Evolutionary conservation across 805 yeast species (phyloP).

Genomic region (Zygotorulaspora florentina): DNA sequence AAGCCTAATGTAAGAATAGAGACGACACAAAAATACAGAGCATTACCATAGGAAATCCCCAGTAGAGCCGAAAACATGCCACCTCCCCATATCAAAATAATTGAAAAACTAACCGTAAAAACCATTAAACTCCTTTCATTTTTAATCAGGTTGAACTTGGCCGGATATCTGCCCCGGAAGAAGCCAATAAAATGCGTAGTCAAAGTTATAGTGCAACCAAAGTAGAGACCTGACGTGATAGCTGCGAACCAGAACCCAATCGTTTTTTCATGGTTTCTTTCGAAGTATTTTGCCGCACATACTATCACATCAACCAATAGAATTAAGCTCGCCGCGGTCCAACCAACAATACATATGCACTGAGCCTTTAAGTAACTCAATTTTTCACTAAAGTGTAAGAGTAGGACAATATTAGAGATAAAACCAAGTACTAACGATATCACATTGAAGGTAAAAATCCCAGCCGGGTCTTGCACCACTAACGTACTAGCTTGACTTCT

Average conservation of each 20-base stretch:
- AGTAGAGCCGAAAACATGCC: conserved; percentile 49
- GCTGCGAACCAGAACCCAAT: conserved; percentile 81
- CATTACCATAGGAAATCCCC: conserved; percentile 54
- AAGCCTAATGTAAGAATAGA: conserved; percentile 76
- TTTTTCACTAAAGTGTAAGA: conserved; percentile 62
- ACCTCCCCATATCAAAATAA: conserved; percentile 73
- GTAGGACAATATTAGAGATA: conserved; percentile 61
- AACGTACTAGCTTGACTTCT: neutral
- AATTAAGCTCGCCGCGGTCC: conserved; percentile 55
- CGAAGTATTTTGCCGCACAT: conserved; percentile 23
- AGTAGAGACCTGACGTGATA: conserved; percentile 59
- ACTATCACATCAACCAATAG: conserved; percentile 42
- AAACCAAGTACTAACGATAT: conserved; percentile 62
- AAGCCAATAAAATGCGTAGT: conserved; percentile 61
- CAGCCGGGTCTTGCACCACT: conserved; percentile 22
- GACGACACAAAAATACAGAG: conserved; percentile 67
- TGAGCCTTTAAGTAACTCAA: conserved; percentile 61
- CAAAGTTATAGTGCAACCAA: conserved; percentile 50
- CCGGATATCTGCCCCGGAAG: conserved; percentile 54
- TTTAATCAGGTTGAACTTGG: conserved; percentile 60
- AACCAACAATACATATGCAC: conserved; percentile 54
- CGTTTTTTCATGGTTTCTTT: conserved; percentile 29
- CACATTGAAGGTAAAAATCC: conserved; percentile 54
- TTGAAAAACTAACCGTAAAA: conserved; percentile 57
- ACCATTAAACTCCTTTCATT: conserved; percentile 72